A percentile compares a stretch with the other conserved stretches of the same genome.
Evolutionary conservation across 2,329 filamentous ascomycete genomes (phyloP).

Genomic region (Ophiostoma piceae): DNA sequence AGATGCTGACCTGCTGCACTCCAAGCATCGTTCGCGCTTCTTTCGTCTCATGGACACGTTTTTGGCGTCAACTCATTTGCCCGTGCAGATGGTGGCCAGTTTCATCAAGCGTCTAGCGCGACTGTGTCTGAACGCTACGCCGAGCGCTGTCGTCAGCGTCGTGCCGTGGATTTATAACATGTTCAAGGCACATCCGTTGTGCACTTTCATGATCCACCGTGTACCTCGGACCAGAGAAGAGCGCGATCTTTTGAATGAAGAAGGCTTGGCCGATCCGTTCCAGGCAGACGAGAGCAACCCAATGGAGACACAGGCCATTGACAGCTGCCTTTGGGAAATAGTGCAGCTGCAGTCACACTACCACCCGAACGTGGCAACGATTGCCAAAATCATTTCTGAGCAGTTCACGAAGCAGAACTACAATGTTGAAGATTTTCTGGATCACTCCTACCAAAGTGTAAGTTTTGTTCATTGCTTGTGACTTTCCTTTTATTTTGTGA

Average conservation of each 20-base stretch:
- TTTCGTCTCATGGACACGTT: constrained; percentile 90
- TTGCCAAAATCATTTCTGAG: constrained; percentile 89
- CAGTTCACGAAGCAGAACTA: constrained; percentile 96
- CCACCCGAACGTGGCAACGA: constrained; percentile 91
- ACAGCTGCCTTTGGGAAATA: constrained; percentile 92
- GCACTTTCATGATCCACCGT: constrained; percentile 94
- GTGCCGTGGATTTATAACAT: constrained; percentile 95
- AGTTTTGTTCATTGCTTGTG: constrained; percentile 31
- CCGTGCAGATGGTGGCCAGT: constrained; percentile 82
- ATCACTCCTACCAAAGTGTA: constrained; percentile 83
- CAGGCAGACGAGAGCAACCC: constrained; percentile 70
- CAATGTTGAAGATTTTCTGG: constrained; percentile 93
- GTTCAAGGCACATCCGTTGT: constrained; percentile 80
- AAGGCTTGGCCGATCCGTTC: constrained; percentile 68
- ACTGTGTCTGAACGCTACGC: constrained; percentile 79
- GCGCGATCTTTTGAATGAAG: constrained; percentile 50
- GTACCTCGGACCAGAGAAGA: constrained; percentile 54
- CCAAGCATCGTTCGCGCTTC: constrained; percentile 88
- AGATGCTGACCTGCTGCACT: constrained; percentile 80
- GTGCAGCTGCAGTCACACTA: constrained; percentile 88
- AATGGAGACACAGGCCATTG: constrained; percentile 78
- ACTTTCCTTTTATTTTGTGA: too few species aligned
- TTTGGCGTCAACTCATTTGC: constrained; percentile 84
- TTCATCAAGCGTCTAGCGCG: constrained; percentile 92
- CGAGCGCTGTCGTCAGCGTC: constrained; percentile 79